Conservation (phyloP, 805 yeast genomes). For the Vanderwaltozyma yarrowii region DNA sequence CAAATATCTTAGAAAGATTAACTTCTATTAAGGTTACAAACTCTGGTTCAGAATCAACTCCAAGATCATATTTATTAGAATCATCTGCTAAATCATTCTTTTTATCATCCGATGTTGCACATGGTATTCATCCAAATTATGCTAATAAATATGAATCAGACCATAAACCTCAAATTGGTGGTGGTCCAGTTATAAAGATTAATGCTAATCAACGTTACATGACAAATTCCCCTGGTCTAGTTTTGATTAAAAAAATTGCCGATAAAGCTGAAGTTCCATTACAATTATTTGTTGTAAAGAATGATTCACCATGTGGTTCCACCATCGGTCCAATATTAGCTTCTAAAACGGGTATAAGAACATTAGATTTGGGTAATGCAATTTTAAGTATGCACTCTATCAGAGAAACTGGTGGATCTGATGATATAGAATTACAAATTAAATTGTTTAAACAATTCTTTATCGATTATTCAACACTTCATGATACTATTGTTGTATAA, state of each 20-base stretch:
- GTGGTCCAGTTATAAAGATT: conserved; percentile 86
- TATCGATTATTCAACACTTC: conserved; percentile 32
- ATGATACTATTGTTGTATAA: conserved; percentile 31
- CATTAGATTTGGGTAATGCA: conserved; percentile 85
- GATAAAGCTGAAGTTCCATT: conserved; percentile 61
- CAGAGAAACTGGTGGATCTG: conserved; percentile 81
- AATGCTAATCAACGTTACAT: conserved; percentile 95
- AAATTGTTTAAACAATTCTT: conserved; percentile 55
- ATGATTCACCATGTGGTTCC: conserved; percentile 91
- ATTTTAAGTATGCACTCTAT: conserved; percentile 90
- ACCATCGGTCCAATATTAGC: conserved; percentile 94
- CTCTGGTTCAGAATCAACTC: conserved; percentile 20
- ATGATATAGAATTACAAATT: conserved; percentile 57
- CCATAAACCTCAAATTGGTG: conserved; percentile 73
- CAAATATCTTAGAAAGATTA: conserved; percentile 64
- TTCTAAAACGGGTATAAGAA: conserved; percentile 75
- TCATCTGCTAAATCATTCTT: conserved; percentile 72
- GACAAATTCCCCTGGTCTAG: conserved; percentile 85
- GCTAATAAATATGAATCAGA: conserved; percentile 59
- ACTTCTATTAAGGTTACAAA: conserved; percentile 38
- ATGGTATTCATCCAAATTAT: conserved; percentile 94
- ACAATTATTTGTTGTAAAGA: conserved; percentile 86
- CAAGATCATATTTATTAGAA: conserved; percentile 37
- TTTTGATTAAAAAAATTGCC: conserved; percentile 64
- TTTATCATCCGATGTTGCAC: conserved; percentile 92